These are phyloP conservation scores for Aspergillus saccharolyticus DNA, from an alignment of 495 filamentous ascomycete species.

Conservation along the genomic window DNA sequence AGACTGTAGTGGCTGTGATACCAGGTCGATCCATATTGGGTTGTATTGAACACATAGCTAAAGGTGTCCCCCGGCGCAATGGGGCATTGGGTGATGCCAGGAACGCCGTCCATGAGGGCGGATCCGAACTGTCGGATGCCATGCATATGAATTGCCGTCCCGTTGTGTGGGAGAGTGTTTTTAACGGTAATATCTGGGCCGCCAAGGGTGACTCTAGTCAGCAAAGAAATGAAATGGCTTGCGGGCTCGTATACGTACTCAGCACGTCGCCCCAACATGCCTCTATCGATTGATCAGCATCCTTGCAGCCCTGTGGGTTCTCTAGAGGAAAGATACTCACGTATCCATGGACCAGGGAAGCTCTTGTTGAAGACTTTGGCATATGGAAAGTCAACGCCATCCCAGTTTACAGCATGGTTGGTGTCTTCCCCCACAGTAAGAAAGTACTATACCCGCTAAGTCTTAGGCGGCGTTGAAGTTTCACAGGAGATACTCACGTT, in stretches of 20 bases:
- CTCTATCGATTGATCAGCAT: slow-evolving; percentile 5
- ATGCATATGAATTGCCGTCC: slow-evolving; percentile 43
- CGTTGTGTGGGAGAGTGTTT: slow-evolving; percentile 55
- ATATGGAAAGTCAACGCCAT: not conserved
- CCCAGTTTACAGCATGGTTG: not conserved
- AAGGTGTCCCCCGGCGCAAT: slow-evolving; percentile 56
- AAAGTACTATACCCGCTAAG: not conserved
- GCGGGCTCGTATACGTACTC: not conserved
- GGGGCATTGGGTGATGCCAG: slow-evolving; percentile 58
- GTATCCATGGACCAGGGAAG: slow-evolving; percentile 50
- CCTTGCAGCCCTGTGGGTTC: too few relatives aligned
- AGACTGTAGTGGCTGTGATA: slow-evolving; percentile 65
- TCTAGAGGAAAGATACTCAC: not conserved
- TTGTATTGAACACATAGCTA: slow-evolving; percentile 66
- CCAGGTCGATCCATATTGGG: slow-evolving; percentile 69
- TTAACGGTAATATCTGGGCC: slow-evolving; percentile 16
- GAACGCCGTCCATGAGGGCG: slow-evolving; percentile 57
- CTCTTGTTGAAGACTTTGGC: slow-evolving; percentile 58
- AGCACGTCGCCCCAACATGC: slow-evolving; percentile 10
- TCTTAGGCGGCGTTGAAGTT: not conserved
- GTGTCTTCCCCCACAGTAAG: not conserved
- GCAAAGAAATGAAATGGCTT: not conserved
- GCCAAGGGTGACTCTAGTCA: not conserved
- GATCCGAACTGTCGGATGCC: slow-evolving; percentile 41
- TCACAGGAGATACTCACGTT: not conserved